A percentile compares a stretch with the other conserved stretches of the same genome.
These are phyloP conservation scores for Starmerella apicola DNA, from an alignment of 805 yeast species.

Conservation along the genomic window DNA sequence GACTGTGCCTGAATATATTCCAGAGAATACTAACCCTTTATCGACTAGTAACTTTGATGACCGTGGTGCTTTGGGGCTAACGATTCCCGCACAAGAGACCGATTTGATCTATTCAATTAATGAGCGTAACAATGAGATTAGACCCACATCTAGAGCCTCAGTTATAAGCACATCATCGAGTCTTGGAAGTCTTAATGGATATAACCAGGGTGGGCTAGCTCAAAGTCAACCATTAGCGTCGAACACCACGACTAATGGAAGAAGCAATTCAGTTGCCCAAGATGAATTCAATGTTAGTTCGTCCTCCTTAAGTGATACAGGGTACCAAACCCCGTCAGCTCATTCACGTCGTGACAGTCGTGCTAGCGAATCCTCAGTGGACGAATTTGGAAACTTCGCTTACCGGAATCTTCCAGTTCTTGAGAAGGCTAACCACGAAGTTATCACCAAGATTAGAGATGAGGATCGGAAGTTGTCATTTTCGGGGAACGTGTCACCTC, in stretches of 20 bases:
- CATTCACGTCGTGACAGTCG: constrained; percentile 10
- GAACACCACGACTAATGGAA: background rate
- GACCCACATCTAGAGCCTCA: background rate
- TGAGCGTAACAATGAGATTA: background rate
- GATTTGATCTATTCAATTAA: constrained; percentile 9
- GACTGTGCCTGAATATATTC: constrained; percentile 69
- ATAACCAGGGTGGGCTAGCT: no score
- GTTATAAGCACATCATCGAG: background rate
- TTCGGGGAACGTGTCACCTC: constrained; percentile 28
- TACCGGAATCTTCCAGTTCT: constrained; percentile 80
- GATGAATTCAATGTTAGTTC: background rate
- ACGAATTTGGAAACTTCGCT: constrained; percentile 78
- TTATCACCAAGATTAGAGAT: constrained; percentile 68
- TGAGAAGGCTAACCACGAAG: constrained; percentile 89
- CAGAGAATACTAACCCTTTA: constrained; percentile 65
- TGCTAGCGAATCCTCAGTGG: constrained; percentile 10
- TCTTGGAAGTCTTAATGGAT: background rate
- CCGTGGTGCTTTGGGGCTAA: constrained; percentile 58
- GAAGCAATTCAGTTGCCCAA: background rate
- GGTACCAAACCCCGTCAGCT: background rate
- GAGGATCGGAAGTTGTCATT: constrained; percentile 41
- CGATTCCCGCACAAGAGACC: constrained; percentile 13
- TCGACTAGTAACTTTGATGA: constrained; percentile 82
- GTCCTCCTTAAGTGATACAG: background rate
- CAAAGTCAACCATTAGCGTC: no score